Evolutionary conservation across 805 yeast genomes (phyloP).

Genomic region (Yamadazyma insecticola): DNA sequence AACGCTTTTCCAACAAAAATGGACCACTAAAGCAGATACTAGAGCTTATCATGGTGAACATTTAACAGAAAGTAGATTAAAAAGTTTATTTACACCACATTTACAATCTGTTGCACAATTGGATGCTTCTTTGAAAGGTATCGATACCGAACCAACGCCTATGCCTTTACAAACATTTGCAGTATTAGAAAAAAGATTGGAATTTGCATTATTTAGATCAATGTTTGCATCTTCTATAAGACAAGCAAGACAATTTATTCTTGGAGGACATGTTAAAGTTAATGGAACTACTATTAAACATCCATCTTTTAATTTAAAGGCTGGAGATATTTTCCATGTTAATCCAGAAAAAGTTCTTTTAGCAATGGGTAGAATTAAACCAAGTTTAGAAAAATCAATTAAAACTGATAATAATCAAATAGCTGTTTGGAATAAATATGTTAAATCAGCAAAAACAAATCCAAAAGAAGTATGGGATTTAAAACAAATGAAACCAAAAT

Average conservation of each 20-base stretch:
- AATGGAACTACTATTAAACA: slow-evolving; percentile 76
- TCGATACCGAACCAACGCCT: slow-evolving; percentile 61
- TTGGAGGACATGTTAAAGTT: slow-evolving; percentile 77
- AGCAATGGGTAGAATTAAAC: slow-evolving; percentile 84
- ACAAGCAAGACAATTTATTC: slow-evolving; percentile 87
- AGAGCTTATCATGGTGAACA: slow-evolving; percentile 96
- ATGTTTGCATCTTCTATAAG: slow-evolving; percentile 91
- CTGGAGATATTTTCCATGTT: slow-evolving; percentile 87
- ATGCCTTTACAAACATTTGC: slow-evolving; percentile 86
- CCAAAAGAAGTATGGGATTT: slow-evolving; percentile 56
- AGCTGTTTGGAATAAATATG: slow-evolving; percentile 69
- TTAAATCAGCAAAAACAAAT: slow-evolving; percentile 50
- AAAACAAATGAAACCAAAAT: slow-evolving; percentile 37
- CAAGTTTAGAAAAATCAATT: slow-evolving; percentile 63
- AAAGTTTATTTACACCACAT: slow-evolving; percentile 61
- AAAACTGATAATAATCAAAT: slow-evolving; percentile 70
- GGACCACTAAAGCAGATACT: slow-evolving; percentile 86
- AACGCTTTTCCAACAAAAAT: slow-evolving; percentile 87
- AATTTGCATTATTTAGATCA: slow-evolving; percentile 84
- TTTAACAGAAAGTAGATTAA: slow-evolving; percentile 79
- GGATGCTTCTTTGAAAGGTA: slow-evolving; percentile 72
- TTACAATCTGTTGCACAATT: slow-evolving; percentile 84
- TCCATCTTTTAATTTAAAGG: slow-evolving; percentile 70
- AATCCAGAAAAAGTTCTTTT: slow-evolving; percentile 78
- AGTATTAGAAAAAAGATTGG: slow-evolving; percentile 81